Percentiles rank a stretch among this genome's conserved stretches.
These are phyloP conservation scores for Eucalyptus caleyi DNA, from an alignment of 345 rosid genomes.

Conservation along the genomic window DNA sequence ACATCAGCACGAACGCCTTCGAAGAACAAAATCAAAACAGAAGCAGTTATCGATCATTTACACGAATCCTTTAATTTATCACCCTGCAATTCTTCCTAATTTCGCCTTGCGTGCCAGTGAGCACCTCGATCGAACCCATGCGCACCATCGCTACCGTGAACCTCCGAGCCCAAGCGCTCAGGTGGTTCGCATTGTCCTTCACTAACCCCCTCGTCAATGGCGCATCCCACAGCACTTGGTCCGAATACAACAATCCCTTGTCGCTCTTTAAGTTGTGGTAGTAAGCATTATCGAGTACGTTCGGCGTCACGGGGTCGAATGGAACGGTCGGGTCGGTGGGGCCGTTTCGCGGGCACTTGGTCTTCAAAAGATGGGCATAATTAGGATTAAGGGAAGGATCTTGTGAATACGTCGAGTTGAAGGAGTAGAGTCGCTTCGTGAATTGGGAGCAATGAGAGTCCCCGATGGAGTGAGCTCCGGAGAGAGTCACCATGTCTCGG, in stretches of 20 bases:
- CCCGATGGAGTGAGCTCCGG: not conserved
- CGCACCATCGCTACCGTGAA: not conserved
- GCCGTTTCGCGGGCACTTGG: not conserved
- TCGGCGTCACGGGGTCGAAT: not conserved
- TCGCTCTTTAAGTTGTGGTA: not conserved
- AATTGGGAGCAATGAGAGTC: not conserved
- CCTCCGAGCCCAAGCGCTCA: not conserved
- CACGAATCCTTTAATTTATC: not conserved
- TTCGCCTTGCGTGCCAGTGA: conserved; percentile 1
- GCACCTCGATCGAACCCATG: conserved; percentile 3
- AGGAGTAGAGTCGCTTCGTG: not conserved
- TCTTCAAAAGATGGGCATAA: not conserved
- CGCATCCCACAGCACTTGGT: not conserved
- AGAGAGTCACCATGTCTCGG: not conserved
- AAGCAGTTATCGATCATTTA: not conserved
- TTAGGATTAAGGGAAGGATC: not conserved
- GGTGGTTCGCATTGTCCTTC: not conserved
- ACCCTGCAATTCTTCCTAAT: conserved; percentile 1
- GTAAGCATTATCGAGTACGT: not conserved
- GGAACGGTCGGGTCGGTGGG: not conserved
- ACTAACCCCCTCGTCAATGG: not conserved
- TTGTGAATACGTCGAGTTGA: not conserved
- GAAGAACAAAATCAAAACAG: not conserved
- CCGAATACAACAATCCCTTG: not conserved
- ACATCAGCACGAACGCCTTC: not conserved